Conservation (phyloP, 2,329 filamentous ascomycete genomes). For the Aspergillaceae sp. region DNA sequence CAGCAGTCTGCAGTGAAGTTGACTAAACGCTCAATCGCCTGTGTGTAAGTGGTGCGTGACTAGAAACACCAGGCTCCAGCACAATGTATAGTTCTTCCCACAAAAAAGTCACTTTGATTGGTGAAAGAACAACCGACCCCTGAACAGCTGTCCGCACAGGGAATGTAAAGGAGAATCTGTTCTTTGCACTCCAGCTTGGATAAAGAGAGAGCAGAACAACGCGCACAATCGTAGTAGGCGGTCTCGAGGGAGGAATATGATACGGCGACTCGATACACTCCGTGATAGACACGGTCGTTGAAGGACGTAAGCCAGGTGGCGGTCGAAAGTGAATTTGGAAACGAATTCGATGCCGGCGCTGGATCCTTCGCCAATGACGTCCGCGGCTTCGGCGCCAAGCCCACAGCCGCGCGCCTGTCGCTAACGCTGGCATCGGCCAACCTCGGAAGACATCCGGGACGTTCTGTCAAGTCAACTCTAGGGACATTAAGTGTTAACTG, state of each 20-base stretch:
- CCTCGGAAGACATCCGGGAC: too few relatives aligned
- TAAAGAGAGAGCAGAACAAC: background rate
- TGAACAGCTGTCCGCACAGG: background rate
- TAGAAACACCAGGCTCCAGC: background rate
- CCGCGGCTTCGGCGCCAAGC: slow-evolving; percentile 4
- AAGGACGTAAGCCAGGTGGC: background rate
- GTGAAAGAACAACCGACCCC: slow-evolving; percentile 3
- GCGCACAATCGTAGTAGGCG: background rate
- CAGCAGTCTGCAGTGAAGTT: slow-evolving; percentile 1
- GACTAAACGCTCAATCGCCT: slow-evolving; percentile 2
- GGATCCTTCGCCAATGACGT: background rate
- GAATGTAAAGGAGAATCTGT: background rate
- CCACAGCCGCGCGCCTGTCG: slow-evolving; percentile 1
- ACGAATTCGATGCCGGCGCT: background rate
- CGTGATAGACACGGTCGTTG: too few relatives aligned
- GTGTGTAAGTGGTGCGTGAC: background rate
- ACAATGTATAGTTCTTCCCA: background rate
- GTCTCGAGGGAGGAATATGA: background rate
- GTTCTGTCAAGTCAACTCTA: too few relatives aligned
- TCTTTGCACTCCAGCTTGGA: background rate
- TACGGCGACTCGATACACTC: background rate
- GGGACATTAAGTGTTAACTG: background rate
- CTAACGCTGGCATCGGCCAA: background rate
- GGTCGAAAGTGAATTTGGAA: background rate
- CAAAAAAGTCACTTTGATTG: background rate